Conservation (phyloP, 2,329 filamentous ascomycete genomes). For the Fusarium odoratissimum region DNA sequence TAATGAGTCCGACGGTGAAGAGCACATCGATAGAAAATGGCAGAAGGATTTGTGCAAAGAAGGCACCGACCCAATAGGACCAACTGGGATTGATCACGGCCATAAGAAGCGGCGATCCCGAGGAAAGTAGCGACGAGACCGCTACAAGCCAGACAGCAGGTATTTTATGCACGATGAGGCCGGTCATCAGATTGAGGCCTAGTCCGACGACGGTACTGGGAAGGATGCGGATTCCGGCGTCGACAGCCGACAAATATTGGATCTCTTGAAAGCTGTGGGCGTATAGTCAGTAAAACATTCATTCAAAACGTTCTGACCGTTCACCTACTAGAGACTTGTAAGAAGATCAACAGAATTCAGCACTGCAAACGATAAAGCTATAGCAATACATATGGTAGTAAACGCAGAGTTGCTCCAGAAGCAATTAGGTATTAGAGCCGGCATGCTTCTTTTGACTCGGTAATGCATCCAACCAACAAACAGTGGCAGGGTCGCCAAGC, state of each 20-base stretch:
- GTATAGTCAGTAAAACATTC: background rate
- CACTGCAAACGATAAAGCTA: background rate
- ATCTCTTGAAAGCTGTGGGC: background rate
- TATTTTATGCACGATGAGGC: background rate
- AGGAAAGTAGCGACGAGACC: background rate
- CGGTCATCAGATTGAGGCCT: background rate
- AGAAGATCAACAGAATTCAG: background rate
- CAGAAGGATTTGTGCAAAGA: background rate
- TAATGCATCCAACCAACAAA: constrained; percentile 1
- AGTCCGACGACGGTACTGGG: background rate
- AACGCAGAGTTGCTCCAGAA: background rate
- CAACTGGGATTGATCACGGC: background rate
- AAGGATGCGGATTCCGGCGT: background rate
- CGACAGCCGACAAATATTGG: background rate
- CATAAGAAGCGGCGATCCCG: background rate
- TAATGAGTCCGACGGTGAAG: background rate
- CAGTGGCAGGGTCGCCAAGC: background rate
- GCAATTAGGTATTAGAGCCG: background rate
- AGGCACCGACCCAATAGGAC: background rate
- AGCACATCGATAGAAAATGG: constrained; percentile 4
- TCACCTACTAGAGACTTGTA: background rate
- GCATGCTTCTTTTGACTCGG: background rate
- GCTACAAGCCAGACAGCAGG: background rate
- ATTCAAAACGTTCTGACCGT: background rate
- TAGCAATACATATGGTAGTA: background rate